phyloP scores from a whole-genome alignment of 805 yeast species.

The Diddensiella transvaalensis region DNA sequence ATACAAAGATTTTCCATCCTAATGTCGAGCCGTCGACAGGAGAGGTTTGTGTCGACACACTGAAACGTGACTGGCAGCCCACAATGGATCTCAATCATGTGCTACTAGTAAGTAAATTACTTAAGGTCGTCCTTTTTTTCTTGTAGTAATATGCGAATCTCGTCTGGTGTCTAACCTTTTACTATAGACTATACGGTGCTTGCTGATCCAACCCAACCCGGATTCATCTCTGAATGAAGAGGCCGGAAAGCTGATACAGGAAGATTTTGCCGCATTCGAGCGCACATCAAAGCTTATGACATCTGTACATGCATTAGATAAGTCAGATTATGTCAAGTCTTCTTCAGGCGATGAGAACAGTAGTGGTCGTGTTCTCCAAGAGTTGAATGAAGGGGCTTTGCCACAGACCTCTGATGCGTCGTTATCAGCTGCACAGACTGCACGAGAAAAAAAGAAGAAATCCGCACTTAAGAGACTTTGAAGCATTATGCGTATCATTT shows the following conservation, averaged over 20 bases:
- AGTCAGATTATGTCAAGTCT: conserved; percentile 1
- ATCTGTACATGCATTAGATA: conserved; percentile 27
- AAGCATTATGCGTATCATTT: not conserved
- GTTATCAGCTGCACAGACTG: not conserved
- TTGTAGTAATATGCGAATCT: not conserved
- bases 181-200: conserved; percentile 28
- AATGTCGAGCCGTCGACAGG: conserved; percentile 31
- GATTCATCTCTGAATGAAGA: conserved; percentile 33
- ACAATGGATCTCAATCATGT: conserved; percentile 27
- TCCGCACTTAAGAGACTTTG: conserved; percentile 3
- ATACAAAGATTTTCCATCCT: conserved; percentile 30
- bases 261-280: conserved; percentile 28
- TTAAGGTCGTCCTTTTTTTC: conserved; percentile 3
- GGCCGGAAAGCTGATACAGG: conserved; percentile 31
- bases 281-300: conserved; percentile 30
- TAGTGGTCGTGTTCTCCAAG: not conserved
- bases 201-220: conserved; percentile 33
- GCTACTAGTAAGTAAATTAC: conserved; percentile 17
- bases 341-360: not conserved
- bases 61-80: conserved; percentile 32
- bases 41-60: conserved; percentile 33
- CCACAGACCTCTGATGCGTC: not conserved
- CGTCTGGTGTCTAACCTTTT: not conserved
- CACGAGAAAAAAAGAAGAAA: conserved; percentile 3
- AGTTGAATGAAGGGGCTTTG: not conserved